Conservation (phyloP, 495 filamentous ascomycete species). For the Lasiosphaeris hirsuta region DNA sequence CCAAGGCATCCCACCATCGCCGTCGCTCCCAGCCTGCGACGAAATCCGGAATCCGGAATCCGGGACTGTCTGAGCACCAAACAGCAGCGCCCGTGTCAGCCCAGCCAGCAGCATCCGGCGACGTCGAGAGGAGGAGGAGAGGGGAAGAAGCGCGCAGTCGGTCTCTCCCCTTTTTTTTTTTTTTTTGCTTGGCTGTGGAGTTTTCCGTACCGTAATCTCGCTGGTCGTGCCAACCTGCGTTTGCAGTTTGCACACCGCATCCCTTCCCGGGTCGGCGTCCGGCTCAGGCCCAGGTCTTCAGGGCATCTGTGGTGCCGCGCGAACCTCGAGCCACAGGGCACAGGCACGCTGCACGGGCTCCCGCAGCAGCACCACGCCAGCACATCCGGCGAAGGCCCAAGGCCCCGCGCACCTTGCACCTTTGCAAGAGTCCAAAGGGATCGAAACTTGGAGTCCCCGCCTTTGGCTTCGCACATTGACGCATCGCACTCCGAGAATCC, state of each 20-base stretch:
- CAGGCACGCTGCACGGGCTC: not conserved
- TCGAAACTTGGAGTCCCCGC: conserved; percentile 14
- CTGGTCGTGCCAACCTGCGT: not conserved
- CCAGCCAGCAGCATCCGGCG: too few relatives aligned
- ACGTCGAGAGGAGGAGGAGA: not conserved
- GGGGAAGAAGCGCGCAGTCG: not conserved
- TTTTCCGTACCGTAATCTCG: too few relatives aligned
- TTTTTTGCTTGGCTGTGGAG: not conserved
- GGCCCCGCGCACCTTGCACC: conserved; percentile 1
- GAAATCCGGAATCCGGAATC: too few relatives aligned
- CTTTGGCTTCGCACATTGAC: conserved; percentile 14
- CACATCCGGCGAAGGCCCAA: conserved; percentile 5
- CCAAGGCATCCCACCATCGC: too few relatives aligned
- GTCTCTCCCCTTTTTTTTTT: not conserved
- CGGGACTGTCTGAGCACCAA: too few relatives aligned
- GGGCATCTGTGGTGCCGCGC: not conserved
- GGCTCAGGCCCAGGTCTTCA: not conserved
- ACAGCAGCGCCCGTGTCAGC: too few relatives aligned
- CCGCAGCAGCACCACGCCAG: not conserved
- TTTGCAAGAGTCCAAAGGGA: not conserved
- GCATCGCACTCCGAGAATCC: conserved; percentile 29
- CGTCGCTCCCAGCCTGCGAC: too few relatives aligned
- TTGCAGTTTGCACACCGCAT: conserved; percentile 1
- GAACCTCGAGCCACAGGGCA: not conserved
- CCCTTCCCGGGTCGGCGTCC: not conserved